These are phyloP conservation scores for Dothistroma septosporum DNA, from an alignment of 2,329 filamentous ascomycete species.

Conservation along the genomic window DNA sequence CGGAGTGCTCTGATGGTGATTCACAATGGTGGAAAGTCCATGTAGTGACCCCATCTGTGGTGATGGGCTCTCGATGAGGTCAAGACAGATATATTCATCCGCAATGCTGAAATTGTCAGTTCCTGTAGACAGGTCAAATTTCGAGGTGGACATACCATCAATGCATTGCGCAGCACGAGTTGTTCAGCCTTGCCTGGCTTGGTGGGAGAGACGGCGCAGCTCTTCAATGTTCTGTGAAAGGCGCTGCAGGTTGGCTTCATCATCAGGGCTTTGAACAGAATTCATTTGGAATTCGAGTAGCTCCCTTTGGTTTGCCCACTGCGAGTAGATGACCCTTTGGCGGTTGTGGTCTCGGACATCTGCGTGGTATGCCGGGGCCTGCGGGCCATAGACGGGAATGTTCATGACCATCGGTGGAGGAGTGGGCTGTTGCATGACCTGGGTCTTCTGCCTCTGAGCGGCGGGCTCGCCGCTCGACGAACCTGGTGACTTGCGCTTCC, in stretches of 20 bases:
- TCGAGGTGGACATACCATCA: background rate
- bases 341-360: slow-evolving; percentile 10
- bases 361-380: slow-evolving; percentile 7
- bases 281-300: slow-evolving; percentile 25
- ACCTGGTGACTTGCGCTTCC: slow-evolving; percentile 30
- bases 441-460: slow-evolving; percentile 16
- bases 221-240: slow-evolving; percentile 28
- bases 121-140: background rate
- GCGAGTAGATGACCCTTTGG: slow-evolving; percentile 22
- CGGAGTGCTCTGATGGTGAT: background rate
- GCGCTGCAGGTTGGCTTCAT: slow-evolving; percentile 23
- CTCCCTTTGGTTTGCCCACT: slow-evolving; percentile 28
- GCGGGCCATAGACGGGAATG: slow-evolving; percentile 6
- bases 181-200: slow-evolving; percentile 28
- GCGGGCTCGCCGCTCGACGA: slow-evolving; percentile 21
- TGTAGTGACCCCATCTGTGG: background rate
- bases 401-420: slow-evolving; percentile 11
- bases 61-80: background rate
- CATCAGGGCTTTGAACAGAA: slow-evolving; percentile 24
- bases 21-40: background rate
- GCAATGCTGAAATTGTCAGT: background rate
- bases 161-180: slow-evolving; percentile 2
- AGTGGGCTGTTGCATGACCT: slow-evolving; percentile 10
- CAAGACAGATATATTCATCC: background rate
- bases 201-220: slow-evolving; percentile 25